These are phyloP conservation scores for Chlamydomonas applanata DNA, from an alignment of 139 green algal genomes.

Conservation along the genomic window DNA sequence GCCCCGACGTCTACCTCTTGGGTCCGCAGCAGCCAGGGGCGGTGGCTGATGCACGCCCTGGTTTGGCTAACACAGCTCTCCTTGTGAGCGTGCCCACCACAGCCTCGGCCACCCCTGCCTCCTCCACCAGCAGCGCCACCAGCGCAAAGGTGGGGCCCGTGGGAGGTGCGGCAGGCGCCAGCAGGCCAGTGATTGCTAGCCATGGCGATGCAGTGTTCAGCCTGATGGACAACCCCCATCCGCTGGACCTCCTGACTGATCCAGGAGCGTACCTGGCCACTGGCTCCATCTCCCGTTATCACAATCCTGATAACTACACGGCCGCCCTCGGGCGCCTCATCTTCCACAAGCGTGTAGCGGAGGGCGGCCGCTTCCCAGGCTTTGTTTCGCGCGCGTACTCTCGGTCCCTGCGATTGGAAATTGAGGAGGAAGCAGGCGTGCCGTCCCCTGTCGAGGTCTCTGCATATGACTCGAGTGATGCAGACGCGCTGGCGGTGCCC, in stretches of 20 bases:
- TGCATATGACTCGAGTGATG: neutral
- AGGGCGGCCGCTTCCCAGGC: slow-evolving; percentile 7
- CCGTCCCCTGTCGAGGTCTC: neutral
- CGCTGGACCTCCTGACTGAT: slow-evolving; percentile 89
- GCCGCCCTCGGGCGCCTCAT: slow-evolving; percentile 36
- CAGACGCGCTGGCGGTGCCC: neutral
- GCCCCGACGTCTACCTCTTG: slow-evolving; percentile 73
- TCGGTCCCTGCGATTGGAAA: slow-evolving; percentile 3
- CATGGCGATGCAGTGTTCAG: slow-evolving; percentile 58
- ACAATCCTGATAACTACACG: slow-evolving; percentile 97
- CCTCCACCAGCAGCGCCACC: neutral
- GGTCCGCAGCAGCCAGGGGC: neutral
- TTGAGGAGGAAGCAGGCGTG: neutral
- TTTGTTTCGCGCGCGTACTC: slow-evolving; percentile 6
- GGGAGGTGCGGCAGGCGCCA: neutral
- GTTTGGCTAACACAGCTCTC: too few relatives aligned
- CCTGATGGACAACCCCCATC: slow-evolving; percentile 92
- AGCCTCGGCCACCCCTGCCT: neutral
- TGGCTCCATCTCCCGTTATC: slow-evolving; percentile 89
- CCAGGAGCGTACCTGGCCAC: slow-evolving; percentile 75
- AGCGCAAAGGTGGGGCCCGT: neutral
- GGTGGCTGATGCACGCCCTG: too few relatives aligned
- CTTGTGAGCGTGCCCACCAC: too few relatives aligned
- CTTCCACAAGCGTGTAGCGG: slow-evolving; percentile 19
- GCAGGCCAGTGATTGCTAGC: too few relatives aligned